Conservation (phyloP, 2,329 filamentous ascomycete genomes). For the Uncinocarpus reesii region DNA sequence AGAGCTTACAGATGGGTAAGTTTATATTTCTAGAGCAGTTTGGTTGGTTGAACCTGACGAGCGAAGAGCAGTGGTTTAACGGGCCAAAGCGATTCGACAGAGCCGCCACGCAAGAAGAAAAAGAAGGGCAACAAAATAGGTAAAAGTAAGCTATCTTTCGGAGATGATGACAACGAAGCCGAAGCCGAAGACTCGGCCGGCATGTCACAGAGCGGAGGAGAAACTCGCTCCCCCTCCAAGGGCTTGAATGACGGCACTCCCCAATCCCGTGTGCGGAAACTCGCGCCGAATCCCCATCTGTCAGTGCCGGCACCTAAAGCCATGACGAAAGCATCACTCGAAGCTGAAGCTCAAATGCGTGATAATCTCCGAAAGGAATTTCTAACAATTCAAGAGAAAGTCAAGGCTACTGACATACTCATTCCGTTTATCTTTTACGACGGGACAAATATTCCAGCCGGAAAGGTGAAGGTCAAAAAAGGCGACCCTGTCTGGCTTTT, state of each 20-base stretch:
- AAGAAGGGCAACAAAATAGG: constrained; percentile 46
- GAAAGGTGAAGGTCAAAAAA: constrained; percentile 77
- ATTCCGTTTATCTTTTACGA: constrained; percentile 98
- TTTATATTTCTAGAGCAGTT: constrained; percentile 10
- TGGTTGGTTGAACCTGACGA: constrained; percentile 38
- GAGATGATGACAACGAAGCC: constrained; percentile 55
- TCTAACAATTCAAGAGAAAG: constrained; percentile 66
- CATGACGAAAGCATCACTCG: constrained; percentile 63
- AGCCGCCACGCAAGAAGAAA: constrained; percentile 45
- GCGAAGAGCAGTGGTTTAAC: constrained; percentile 48
- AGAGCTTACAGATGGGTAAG: constrained; percentile 50
- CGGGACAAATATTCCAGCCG: constrained; percentile 77
- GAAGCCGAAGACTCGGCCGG: constrained; percentile 35
- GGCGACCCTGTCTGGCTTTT: constrained; percentile 91
- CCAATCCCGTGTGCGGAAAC: constrained; percentile 24
- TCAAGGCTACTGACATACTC: constrained; percentile 79
- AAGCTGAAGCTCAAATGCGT: constrained; percentile 67
- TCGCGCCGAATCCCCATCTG: constrained; percentile 38
- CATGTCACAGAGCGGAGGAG: constrained; percentile 28
- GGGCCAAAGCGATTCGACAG: constrained; percentile 34
- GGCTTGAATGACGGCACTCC: constrained; percentile 28
- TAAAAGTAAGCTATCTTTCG: constrained; percentile 53
- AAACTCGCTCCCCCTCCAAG: constrained; percentile 30
- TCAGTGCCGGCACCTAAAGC: constrained; percentile 53
- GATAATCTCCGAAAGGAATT: constrained; percentile 72